phyloP scores from a whole-genome alignment of 495 filamentous ascomycete species.

The Penicillium egyptiacum region DNA sequence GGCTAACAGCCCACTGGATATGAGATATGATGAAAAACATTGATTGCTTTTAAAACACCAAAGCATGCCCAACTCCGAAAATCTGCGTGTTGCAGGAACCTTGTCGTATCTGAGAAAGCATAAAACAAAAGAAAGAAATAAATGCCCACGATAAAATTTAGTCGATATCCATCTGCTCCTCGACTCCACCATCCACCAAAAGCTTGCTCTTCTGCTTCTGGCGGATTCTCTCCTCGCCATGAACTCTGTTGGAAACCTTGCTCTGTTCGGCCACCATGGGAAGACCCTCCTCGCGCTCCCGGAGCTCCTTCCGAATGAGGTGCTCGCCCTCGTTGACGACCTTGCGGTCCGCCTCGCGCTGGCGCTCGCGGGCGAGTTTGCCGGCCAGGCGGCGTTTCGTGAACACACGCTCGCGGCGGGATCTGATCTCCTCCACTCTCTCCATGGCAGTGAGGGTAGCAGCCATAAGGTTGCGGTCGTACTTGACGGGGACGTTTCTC shows the following conservation, averaged over 20 bases:
- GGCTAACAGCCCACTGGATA: constrained; percentile 18
- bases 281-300: constrained; percentile 45
- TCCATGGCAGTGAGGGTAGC: constrained; percentile 90
- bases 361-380: constrained; percentile 74
- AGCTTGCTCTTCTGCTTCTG: constrained; percentile 63
- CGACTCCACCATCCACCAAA: constrained; percentile 64
- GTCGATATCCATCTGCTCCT: constrained; percentile 72
- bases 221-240: constrained; percentile 54
- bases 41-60: constrained; percentile 36
- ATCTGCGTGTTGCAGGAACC: constrained; percentile 22
- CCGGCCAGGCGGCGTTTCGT: constrained; percentile 91
- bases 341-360: constrained; percentile 70
- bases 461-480: constrained; percentile 85
- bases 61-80: constrained; percentile 34
- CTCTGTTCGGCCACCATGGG: constrained; percentile 41
- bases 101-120: constrained; percentile 33
- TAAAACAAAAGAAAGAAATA: constrained; percentile 17
- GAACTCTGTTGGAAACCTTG: constrained; percentile 37
- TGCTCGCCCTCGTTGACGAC: constrained; percentile 91
- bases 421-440: constrained; percentile 82
- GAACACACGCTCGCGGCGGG: constrained; percentile 80
- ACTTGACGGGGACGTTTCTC: constrained; percentile 91
- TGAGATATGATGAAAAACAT: constrained; percentile 31
- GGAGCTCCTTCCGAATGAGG: constrained; percentile 57
- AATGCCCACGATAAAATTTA: constrained; percentile 36